These are phyloP conservation scores for Acanthamoeba divionensis DNA, from an alignment of 208 protist species.

Conservation along the genomic window DNA sequence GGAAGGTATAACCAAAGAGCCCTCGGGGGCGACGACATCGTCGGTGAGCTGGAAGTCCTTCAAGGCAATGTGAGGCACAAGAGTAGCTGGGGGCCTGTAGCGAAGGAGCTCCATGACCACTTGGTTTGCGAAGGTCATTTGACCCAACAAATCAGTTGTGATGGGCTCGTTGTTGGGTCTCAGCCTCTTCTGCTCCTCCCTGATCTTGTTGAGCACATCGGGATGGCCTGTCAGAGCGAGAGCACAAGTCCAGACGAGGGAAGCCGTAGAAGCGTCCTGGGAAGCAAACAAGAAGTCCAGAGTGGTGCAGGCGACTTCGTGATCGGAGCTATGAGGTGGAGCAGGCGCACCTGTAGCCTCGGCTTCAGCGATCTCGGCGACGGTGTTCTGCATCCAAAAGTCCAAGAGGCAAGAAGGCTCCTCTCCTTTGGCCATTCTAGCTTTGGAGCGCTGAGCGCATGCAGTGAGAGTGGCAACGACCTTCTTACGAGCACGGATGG, in stretches of 20 bases:
- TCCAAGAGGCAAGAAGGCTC: constrained; percentile 88
- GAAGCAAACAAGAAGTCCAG: constrained; percentile 92
- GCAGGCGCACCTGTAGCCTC: constrained; percentile 79
- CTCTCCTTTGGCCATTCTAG: constrained; percentile 68
- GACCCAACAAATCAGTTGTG: constrained; percentile 84
- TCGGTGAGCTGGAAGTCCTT: constrained; percentile 70
- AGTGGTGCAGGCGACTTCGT: constrained; percentile 88
- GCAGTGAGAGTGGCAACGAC: constrained; percentile 84
- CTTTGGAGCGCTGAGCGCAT: constrained; percentile 73
- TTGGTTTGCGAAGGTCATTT: constrained; percentile 88
- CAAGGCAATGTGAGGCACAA: constrained; percentile 73
- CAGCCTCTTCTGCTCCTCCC: constrained; percentile 85
- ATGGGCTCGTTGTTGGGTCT: constrained; percentile 83
- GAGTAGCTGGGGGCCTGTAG: constrained; percentile 72
- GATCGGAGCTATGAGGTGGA: constrained; percentile 80
- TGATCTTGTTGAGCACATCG: constrained; percentile 85
- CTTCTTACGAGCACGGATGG: constrained; percentile 86
- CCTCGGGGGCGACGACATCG: constrained; percentile 79
- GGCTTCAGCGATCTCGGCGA: constrained; percentile 70
- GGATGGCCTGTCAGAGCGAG: constrained; percentile 87
- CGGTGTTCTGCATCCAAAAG: constrained; percentile 86
- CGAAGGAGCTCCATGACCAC: constrained; percentile 77
- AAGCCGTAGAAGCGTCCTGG: constrained; percentile 80
- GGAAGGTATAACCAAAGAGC: constrained; percentile 89
- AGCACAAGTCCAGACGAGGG: constrained; percentile 85